phyloP scores from a whole-genome alignment of 2,329 filamentous ascomycete species.

The Fusarium incarnatum region DNA sequence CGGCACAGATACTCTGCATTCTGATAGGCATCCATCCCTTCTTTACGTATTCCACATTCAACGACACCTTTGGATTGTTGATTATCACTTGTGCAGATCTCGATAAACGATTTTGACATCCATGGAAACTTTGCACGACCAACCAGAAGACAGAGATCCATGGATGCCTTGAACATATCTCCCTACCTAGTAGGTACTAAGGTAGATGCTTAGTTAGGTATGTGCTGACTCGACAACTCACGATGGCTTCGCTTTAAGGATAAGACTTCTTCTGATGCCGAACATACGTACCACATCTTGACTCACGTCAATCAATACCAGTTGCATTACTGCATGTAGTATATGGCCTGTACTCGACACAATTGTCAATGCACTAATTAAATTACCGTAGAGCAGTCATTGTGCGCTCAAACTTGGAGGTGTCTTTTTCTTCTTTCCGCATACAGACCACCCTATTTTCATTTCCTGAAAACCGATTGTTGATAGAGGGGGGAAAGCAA shows the following conservation, averaged over 20 bases:
- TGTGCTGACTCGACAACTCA: not conserved
- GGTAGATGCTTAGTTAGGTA: not conserved
- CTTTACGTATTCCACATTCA: not conserved
- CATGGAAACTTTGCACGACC: not conserved
- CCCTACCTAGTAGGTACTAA: too few species aligned
- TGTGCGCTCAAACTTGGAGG: not conserved
- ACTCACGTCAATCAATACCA: not conserved
- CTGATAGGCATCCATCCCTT: not conserved
- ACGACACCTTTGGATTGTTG: slow-evolving; percentile 9
- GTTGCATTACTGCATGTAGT: not conserved
- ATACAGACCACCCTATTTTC: not conserved
- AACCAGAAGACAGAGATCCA: not conserved
- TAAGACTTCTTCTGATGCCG: not conserved
- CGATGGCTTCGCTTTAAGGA: slow-evolving; percentile 10
- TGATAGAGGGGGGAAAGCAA: not conserved
- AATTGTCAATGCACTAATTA: not conserved
- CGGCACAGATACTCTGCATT: not conserved
- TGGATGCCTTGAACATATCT: not conserved
- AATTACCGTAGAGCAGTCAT: slow-evolving; percentile 1
- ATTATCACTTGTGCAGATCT: not conserved
- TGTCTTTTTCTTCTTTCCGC: not conserved
- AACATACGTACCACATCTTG: slow-evolving; percentile 5
- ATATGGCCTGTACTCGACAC: not conserved
- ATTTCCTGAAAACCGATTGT: not conserved
- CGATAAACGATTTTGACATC: not conserved